A percentile compares a stretch with the other conserved stretches of the same genome.
phyloP scores from a whole-genome alignment of 306 rosid genomes.

The Vicia sativa region DNA sequence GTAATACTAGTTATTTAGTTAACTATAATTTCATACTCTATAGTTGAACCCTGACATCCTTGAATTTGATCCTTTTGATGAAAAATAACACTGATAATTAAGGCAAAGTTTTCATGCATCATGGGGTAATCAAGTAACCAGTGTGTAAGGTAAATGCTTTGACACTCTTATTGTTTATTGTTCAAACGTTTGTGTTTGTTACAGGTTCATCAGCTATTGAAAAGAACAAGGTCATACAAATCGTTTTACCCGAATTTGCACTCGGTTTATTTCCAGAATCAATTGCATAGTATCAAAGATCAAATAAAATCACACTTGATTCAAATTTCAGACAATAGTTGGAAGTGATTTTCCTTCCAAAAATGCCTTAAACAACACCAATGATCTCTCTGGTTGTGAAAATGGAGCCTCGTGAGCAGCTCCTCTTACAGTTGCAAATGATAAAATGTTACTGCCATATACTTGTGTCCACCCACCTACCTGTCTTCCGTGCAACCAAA shows the following conservation, averaged over 20 bases:
- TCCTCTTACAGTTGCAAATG: conserved; percentile 60
- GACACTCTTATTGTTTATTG: not conserved
- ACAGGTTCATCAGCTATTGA: not conserved
- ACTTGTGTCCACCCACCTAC: conserved; percentile 63
- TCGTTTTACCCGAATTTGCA: not conserved
- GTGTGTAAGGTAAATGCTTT: no score
- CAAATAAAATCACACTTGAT: not conserved
- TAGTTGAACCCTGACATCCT: no score
- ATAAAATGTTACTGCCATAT: conserved; percentile 48
- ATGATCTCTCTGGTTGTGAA: conserved; percentile 57
- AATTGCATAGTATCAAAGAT: no score
- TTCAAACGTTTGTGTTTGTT: not conserved
- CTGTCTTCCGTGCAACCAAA: conserved; percentile 63
- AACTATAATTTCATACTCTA: no score
- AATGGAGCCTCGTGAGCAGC: conserved; percentile 56
- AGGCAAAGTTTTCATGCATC: no score
- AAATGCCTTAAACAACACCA: conserved; percentile 42
- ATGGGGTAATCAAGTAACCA: no score
- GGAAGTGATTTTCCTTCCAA: conserved; percentile 56
- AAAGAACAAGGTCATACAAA: not conserved
- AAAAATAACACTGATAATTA: no score
- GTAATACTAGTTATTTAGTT: no score
- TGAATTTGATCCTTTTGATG: no score
- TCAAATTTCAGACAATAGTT: conserved; percentile 23
- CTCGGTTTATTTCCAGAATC: no score